Base-by-base conservation (phyloP, 2,329 filamentous ascomycete genomes). In the Penicillium decumbens region DNA sequence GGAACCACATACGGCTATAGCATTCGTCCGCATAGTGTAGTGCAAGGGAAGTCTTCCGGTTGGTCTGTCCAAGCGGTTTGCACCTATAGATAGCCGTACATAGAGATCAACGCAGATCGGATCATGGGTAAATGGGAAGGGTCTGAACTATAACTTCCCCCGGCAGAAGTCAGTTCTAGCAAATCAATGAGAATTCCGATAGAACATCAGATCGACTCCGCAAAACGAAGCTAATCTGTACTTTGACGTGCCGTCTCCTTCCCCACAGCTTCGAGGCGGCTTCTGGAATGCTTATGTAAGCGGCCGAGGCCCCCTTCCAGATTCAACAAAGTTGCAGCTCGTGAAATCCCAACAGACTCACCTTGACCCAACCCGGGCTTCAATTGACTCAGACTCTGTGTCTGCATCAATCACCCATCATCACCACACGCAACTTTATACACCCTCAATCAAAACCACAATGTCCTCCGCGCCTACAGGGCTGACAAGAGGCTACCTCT, bases 401-500 rank as follows among this genome's bases (percentile, higher is more conserved):
- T 40, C 24, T 35, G 24, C 38, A 37, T 37, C 8, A 27, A 40
- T 27, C 9, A 23, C 8, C 23, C 32, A 8, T 15, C n/a, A 8
- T 8, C 32, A 40, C 6, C 12, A 27, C 38, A 39, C 45, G 37
- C 23, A 54, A 45, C 37, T 28, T 28, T 50, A 32, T 41, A 45
- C 20, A 51, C 38, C 56, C 13, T 49, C 55, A 13, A 20, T 45
- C 51, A 48, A 40, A 39, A 49, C 42, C 47, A 39, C 15, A 18
- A 18, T 40, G 49, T 47, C 57, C 32, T 49, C 53, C 35, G 50
- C 65, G 41, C 56, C 73, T 29, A 75, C 73, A 45, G 72, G 74
- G 53, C 62, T 77, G 54, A 84, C 82, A 68, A 79, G 75, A 48
- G 75, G 73, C 65, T 95, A 96, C 75, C 82, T 97, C 46, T 79